Percentiles rank a stretch among this genome's conserved stretches.
Conservation (phyloP, 176 grass and related monocot genomes). For the Dendrocalamus sinicus region DNA sequence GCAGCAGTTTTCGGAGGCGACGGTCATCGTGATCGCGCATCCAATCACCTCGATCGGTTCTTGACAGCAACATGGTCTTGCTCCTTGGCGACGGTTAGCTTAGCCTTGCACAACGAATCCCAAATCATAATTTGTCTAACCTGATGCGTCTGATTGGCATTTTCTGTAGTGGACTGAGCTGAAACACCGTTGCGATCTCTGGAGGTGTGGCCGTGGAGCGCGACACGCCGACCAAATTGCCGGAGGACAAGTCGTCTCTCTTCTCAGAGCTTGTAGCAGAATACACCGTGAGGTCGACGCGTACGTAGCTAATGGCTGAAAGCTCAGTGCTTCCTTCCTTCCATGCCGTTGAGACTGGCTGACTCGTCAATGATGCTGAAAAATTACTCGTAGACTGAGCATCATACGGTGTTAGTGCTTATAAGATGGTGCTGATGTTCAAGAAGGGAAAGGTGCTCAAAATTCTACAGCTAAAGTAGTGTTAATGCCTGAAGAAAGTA, state of each 20-base stretch:
- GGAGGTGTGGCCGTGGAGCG: slow-evolving; percentile 68
- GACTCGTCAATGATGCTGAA: not conserved
- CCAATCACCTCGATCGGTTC: not conserved
- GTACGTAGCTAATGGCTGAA: slow-evolving; percentile 31
- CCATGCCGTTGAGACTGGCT: not conserved
- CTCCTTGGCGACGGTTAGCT: slow-evolving; percentile 7
- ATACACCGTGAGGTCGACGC: slow-evolving; percentile 66
- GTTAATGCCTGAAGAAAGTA: not conserved
- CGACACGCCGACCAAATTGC: slow-evolving; percentile 60
- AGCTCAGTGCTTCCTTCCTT: not conserved
- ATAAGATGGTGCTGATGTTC: not conserved
- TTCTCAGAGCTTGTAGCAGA: slow-evolving; percentile 83
- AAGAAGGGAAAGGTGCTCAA: not conserved
- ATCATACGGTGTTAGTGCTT: too few relatives aligned
- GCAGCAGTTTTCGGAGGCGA: not conserved
- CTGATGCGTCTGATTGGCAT: not conserved
- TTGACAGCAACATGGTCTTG: not conserved
- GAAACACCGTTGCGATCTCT: not conserved
- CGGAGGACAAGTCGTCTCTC: slow-evolving; percentile 67
- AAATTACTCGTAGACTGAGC: too few relatives aligned
- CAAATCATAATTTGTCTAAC: not conserved
- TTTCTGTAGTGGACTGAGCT: not conserved
- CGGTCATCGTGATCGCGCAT: not conserved
- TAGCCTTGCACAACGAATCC: not conserved
- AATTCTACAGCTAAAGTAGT: not conserved